phyloP scores from a whole-genome alignment of 1,284 basidiomycete species.

The Sparassis latifolia region DNA sequence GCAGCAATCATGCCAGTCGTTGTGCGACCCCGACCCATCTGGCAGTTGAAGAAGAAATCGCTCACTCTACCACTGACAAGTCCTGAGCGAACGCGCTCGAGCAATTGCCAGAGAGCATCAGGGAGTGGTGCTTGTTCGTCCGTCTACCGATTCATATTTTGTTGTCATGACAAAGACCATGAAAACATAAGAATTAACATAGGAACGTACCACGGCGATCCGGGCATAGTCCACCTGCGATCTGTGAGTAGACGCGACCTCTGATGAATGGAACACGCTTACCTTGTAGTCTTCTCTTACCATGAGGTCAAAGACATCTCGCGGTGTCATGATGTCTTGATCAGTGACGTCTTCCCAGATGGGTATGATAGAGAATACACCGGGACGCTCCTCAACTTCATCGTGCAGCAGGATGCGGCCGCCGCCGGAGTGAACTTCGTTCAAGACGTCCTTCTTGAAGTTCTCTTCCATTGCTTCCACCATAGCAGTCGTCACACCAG shows the following conservation, averaged over 20 bases:
- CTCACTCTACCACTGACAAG: slow-evolving; percentile 45
- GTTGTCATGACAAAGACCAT: background rate
- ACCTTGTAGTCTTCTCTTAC: slow-evolving; percentile 74
- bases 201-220: slow-evolving; percentile 67
- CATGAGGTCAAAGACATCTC: slow-evolving; percentile 77
- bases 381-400: slow-evolving; percentile 90
- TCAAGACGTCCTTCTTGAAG: slow-evolving; percentile 87
- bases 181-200: slow-evolving; percentile 3
- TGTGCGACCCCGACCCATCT: slow-evolving; percentile 77
- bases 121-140: slow-evolving; percentile 95
- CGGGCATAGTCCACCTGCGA: slow-evolving; percentile 83
- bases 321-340: slow-evolving; percentile 89
- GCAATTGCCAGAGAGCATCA: slow-evolving; percentile 71
- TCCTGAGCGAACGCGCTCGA: slow-evolving; percentile 66
- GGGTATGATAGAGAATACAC: slow-evolving; percentile 83
- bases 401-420: slow-evolving; percentile 92
- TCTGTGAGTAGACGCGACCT: background rate
- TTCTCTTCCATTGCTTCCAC: slow-evolving; percentile 92
- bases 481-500: slow-evolving; percentile 87
- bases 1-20: slow-evolving; percentile 95
- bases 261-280: slow-evolving; percentile 7
- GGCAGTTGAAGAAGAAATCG: slow-evolving; percentile 86
- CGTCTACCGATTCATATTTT: slow-evolving; percentile 45
- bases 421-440: slow-evolving; percentile 67
- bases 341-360: slow-evolving; percentile 85